Base-by-base conservation (phyloP, 129 eudicot species). In the Mikania micrantha region DNA sequence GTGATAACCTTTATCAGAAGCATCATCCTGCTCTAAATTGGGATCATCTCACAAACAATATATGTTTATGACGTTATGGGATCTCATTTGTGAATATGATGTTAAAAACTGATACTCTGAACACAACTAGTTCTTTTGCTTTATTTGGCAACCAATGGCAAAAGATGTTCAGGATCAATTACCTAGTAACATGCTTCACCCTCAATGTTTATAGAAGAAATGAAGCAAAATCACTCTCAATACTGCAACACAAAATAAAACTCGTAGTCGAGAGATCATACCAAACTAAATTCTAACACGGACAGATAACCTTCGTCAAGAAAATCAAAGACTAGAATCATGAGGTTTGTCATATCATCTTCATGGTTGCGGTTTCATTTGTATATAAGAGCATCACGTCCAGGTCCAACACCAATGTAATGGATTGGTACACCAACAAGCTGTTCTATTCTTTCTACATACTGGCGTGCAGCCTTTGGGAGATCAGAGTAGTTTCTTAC, bases 301-400 rank as follows among this genome's bases (percentile, higher is more conserved):
- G 22, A 49, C 25, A 20, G 47, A 41, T 11, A 41, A 34, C 48
- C 9, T 67, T 49, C 20, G 45, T 32, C 20, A 17, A 24, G 28
- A 4, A 50, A 52, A 40, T 71, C 21, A 28, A 71, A 71, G 47
- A 57, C 60, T 71, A 59, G 34, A 71, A 29, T 29, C 34, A 32
- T 32, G 36, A 32, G 36, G 6, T 3, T 32, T 32, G 6, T 0
- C 19, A 17, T 42, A 13, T 40, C 31, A 5, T 48, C 16, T 10
- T 10, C 12, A 35, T 35, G 52, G 41, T 65, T 9, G n/a, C 40
- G 41, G 5, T n/a, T 49, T 87, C 68, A 93, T 79, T 93, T 93
- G 87, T 85, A 88, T 65, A 93, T 89, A 64, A 93, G 94, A 78
- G 99, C 99, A 80, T 93, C 96, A 11, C 99, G 95, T 50, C 99